Base-by-base conservation (phyloP, 805 yeast species). In the Ogataea allantospora region DNA sequence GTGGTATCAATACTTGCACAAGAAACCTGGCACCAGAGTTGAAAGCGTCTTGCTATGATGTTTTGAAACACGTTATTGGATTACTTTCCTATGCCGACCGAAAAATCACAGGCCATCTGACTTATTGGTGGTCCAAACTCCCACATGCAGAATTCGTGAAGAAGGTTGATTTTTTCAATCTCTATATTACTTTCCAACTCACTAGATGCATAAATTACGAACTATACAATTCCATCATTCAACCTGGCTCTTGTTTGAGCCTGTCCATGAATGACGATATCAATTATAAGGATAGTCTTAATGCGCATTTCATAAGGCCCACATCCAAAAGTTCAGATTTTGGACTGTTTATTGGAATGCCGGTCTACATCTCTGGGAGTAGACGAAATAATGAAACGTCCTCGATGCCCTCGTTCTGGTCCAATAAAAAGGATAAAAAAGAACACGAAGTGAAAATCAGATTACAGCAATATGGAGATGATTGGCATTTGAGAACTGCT, bases 401-500 rank as follows among this genome's bases (percentile, higher is more conserved):
- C 13, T 35, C 47, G 3, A 27, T 11, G 11, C 30, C 43, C 10
- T 39, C 45, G 4, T 41, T 43, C 16, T 46, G 50, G 47, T 31
- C 42, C 24, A 33, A 35, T 32, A 26, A 40, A 33, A 36, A 47
- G 38, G 40, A 48, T 15, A 24, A 50, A 25, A 46, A 52, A 21
- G 52, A 46, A 15, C 52, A 50, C 19, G 47, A 53, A 15, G 39
- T 53, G 12, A 74, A 70, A 41, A 68, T 80, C 9, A 67, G 64
- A 36, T 56, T 79, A 5, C 73, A 73, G 27, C 78, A 77, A 48
- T 89, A 89, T 57, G 81, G 85, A 0, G 71, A 74, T 43, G 88
- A 86, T 53, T 91, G 96, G 96, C 88, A 83, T 46, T 65, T 89
- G 22, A 67, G 72, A 36, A 70, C 87, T 0, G 87, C 88, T 0